A percentile compares a stretch with the other conserved stretches of the same genome.
These are phyloP conservation scores for Tricholoma flavovirens DNA, from an alignment of 768 basidiomycete species.

Conservation along the genomic window DNA sequence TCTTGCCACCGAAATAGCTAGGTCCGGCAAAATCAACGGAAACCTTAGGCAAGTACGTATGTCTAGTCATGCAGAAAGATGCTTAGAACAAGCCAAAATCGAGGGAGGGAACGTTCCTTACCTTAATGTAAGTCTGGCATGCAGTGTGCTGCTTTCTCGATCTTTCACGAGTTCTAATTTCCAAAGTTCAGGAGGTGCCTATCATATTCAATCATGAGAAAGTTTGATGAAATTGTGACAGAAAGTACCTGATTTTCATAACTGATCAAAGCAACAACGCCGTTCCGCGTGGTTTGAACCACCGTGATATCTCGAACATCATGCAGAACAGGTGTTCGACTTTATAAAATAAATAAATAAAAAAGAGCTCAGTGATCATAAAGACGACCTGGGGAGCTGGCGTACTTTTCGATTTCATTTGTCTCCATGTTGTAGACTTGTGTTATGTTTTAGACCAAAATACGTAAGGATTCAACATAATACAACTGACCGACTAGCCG, in stretches of 20 bases:
- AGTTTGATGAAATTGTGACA: not conserved
- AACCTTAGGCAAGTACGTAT: constrained; percentile 69
- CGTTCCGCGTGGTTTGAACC: constrained; percentile 41
- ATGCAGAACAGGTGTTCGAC: constrained; percentile 68
- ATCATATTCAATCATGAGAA: not conserved
- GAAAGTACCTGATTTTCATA: constrained; percentile 63
- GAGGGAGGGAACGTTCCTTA: constrained; percentile 14
- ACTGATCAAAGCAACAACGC: constrained; percentile 60
- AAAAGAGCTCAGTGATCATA: constrained; percentile 6
- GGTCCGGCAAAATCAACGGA: constrained; percentile 72
- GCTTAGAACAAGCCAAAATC: constrained; percentile 3
- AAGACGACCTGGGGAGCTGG: not conserved
- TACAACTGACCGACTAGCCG: constrained; percentile 56
- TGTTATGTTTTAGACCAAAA: not conserved
- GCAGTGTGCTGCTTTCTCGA: constrained; percentile 28
- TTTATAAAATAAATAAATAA: too few species aligned
- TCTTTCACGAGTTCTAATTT: constrained; percentile 62
- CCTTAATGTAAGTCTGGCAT: constrained; percentile 36
- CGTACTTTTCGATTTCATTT: constrained; percentile 63
- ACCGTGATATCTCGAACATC: constrained; percentile 69
- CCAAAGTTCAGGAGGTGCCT: constrained; percentile 80
- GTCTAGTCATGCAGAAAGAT: constrained; percentile 30
- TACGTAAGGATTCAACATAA: not conserved
- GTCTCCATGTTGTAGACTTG: constrained; percentile 64
- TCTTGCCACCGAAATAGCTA: constrained; percentile 77